A percentile compares a stretch with the other conserved stretches of the same genome.
phyloP scores from a whole-genome alignment of 108 stramenopile genomes.

The Pelagomonas calceolata region DNA sequence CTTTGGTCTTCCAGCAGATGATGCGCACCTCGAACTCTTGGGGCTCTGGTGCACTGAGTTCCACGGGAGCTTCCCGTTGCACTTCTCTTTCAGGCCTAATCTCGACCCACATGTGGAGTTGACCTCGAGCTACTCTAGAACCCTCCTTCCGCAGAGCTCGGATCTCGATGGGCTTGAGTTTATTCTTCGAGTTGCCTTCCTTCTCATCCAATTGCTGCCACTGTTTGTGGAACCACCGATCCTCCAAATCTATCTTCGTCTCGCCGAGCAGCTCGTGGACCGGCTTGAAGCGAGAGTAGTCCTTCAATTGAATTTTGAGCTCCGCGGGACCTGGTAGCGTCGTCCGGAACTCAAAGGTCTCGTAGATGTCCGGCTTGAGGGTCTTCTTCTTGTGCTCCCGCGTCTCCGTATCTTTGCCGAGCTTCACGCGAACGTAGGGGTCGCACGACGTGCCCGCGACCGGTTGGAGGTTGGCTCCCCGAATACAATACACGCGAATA shows the following conservation, averaged over 20 bases:
- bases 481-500: constrained; percentile 35
- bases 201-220: constrained; percentile 36
- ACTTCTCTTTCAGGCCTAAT: constrained; percentile 30
- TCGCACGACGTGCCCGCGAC: constrained; percentile 38
- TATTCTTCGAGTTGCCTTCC: constrained; percentile 3
- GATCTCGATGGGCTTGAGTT: constrained; percentile 33
- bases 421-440: constrained; percentile 39
- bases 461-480: constrained; percentile 29
- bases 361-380: constrained; percentile 39
- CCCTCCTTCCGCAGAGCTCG: constrained; percentile 21
- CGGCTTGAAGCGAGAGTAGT: constrained; percentile 32
- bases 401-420: constrained; percentile 26
- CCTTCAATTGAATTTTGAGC: constrained; percentile 33
- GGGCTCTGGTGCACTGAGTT: constrained; percentile 26
- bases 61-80: constrained; percentile 21
- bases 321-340: constrained; percentile 39
- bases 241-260: constrained; percentile 51
- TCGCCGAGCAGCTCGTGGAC: constrained; percentile 46
- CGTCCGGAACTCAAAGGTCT: constrained; percentile 30
- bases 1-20: constrained; percentile 24
- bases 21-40: constrained; percentile 35
- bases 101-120: constrained; percentile 39
- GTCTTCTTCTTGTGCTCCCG: constrained; percentile 36
- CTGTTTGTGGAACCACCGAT: constrained; percentile 45
- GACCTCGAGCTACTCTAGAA: constrained; percentile 25